Conservation (phyloP, 2,329 filamentous ascomycete genomes). For the Aspergillus sp. region DNA sequence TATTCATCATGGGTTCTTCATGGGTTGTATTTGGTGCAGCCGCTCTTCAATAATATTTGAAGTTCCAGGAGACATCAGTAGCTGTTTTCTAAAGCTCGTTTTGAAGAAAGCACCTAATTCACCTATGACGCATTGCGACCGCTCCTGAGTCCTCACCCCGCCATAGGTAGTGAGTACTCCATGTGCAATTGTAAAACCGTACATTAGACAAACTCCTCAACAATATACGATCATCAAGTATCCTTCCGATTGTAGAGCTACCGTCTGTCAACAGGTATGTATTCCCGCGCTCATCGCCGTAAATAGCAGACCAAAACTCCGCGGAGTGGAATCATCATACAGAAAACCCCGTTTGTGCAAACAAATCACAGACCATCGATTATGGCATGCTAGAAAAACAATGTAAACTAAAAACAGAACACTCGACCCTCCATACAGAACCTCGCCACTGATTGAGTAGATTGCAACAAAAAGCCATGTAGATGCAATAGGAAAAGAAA, state of each 20-base stretch:
- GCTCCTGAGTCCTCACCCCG: no score
- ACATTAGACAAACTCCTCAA: not conserved
- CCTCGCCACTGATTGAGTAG: not conserved
- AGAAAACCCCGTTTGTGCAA: not conserved
- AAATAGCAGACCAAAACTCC: not conserved
- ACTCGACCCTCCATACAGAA: conserved; percentile 1
- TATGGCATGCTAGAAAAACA: not conserved
- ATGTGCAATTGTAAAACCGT: not conserved
- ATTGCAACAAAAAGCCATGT: not conserved
- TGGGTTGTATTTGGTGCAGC: no score
- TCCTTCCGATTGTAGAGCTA: not conserved
- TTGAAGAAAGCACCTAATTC: no score
- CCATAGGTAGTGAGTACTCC: no score
- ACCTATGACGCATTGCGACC: no score
- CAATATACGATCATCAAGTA: not conserved
- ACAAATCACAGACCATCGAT: not conserved
- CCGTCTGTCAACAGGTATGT: not conserved
- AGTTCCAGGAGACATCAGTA: no score
- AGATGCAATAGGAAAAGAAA: conserved; percentile 1
- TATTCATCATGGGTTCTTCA: no score
- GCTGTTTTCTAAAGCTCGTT: no score
- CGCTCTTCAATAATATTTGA: no score
- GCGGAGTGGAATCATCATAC: not conserved
- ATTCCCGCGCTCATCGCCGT: not conserved
- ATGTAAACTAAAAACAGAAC: not conserved